Percentiles rank a stretch among this genome's conserved stretches.
Evolutionary conservation across 2,329 filamentous ascomycete genomes (phyloP).

Genomic region (Cercospora sesami): DNA sequence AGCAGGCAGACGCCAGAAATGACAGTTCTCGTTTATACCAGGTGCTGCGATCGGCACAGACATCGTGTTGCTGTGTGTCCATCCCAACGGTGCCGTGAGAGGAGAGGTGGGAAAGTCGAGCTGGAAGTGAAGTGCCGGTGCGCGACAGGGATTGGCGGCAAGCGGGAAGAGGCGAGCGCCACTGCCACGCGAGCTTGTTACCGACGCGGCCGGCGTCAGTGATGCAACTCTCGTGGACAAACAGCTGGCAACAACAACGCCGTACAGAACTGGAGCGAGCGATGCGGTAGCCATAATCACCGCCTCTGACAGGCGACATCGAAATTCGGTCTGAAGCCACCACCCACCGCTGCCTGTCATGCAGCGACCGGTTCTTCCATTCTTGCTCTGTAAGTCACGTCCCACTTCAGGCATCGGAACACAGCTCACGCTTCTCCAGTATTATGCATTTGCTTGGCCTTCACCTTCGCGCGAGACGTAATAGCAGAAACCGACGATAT

Average conservation of each 20-base stretch:
- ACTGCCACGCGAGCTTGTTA: neutral
- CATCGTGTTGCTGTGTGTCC: neutral
- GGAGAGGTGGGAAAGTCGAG: neutral
- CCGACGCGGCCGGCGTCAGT: neutral
- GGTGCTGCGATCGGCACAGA: neutral
- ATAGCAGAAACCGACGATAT: slow-evolving; percentile 10
- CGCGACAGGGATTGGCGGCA: neutral
- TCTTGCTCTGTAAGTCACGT: slow-evolving; percentile 19
- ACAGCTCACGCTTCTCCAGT: slow-evolving; percentile 15
- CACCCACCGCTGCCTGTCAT: neutral
- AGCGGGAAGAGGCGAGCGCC: neutral
- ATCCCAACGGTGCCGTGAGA: neutral
- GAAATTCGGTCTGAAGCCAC: neutral
- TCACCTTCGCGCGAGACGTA: slow-evolving; percentile 21
- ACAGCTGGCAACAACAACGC: slow-evolving; percentile 2
- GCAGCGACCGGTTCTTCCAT: slow-evolving; percentile 19
- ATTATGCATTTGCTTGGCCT: slow-evolving; percentile 22
- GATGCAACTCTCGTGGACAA: slow-evolving; percentile 1
- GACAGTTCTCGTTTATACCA: neutral
- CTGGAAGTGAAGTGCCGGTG: neutral
- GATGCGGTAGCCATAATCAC: slow-evolving; percentile 3
- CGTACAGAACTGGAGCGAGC: neutral
- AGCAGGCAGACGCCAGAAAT: neutral
- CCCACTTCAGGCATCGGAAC: neutral
- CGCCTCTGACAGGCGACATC: slow-evolving; percentile 3